A percentile compares a stretch with the other conserved stretches of the same genome.
Evolutionary conservation across 108 stramenopile genomes (phyloP).

Genomic region (Cyclotella atomus): DNA sequence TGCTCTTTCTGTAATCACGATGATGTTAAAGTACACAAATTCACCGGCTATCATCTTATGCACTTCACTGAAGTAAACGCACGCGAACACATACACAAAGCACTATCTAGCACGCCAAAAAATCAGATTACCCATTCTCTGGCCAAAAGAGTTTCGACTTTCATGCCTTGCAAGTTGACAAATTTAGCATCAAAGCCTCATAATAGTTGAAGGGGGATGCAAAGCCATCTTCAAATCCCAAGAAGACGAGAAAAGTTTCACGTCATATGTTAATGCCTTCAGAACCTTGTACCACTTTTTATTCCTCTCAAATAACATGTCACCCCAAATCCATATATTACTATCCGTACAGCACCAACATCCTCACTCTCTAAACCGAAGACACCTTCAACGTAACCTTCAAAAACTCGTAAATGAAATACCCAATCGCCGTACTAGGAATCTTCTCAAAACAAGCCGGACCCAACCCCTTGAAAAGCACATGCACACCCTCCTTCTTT

Average conservation of each 20-base stretch:
- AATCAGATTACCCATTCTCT: not conserved
- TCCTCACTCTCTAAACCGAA: slow-evolving; percentile 27
- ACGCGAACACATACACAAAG: not conserved
- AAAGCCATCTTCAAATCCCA: not conserved
- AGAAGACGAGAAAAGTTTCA: not conserved
- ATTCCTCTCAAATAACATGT: not conserved
- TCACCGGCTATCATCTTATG: not conserved
- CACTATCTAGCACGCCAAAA: too few relatives aligned
- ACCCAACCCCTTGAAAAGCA: slow-evolving; percentile 50
- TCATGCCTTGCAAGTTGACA: not conserved
- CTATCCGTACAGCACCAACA: too few relatives aligned
- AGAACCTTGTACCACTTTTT: not conserved
- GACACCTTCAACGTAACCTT: slow-evolving; percentile 41
- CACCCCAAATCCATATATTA: too few relatives aligned
- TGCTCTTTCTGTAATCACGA: too few relatives aligned
- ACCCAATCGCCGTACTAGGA: slow-evolving; percentile 52
- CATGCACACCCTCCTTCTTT: slow-evolving; percentile 47
- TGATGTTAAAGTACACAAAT: too few relatives aligned
- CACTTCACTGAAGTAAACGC: not conserved
- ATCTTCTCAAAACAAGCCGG: slow-evolving; percentile 58
- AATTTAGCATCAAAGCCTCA: not conserved
- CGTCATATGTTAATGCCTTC: not conserved
- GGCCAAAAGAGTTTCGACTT: not conserved
- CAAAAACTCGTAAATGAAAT: slow-evolving; percentile 54
- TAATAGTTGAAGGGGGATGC: too few relatives aligned